phyloP scores from a whole-genome alignment of 306 rosid genomes.

The Pyrus communis region DNA sequence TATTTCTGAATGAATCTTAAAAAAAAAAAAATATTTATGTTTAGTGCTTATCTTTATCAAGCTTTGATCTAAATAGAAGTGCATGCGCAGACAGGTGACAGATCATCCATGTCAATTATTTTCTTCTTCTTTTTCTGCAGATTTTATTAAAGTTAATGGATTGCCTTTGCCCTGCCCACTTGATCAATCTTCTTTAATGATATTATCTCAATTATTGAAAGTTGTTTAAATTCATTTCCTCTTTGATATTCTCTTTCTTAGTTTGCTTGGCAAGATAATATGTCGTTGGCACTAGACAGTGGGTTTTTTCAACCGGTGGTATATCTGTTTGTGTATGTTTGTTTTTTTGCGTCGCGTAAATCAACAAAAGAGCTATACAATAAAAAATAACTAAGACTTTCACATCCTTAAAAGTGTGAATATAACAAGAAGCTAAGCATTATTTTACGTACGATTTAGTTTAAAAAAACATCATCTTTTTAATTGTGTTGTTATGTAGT shows the following conservation, averaged over 20 bases:
- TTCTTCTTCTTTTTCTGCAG: not conserved
- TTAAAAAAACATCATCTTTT: too few species aligned
- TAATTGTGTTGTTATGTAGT: too few species aligned
- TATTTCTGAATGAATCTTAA: not conserved
- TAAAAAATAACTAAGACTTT: too few species aligned
- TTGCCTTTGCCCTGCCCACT: not conserved
- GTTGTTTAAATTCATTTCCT: not conserved
- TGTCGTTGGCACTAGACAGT: too few species aligned
- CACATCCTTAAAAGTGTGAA: too few species aligned
- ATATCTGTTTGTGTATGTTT: too few species aligned
- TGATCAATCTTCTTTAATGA: not conserved
- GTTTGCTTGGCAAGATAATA: not conserved
- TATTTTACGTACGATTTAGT: too few species aligned
- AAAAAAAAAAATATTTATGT: not conserved
- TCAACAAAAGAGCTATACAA: too few species aligned
- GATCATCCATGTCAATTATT: not conserved
- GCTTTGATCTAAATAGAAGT: not conserved
- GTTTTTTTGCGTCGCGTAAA: too few species aligned
- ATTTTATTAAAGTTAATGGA: not conserved
- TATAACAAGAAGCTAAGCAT: too few species aligned
- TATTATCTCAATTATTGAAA: conserved; percentile 12
- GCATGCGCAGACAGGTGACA: not conserved
- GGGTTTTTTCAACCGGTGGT: too few species aligned
- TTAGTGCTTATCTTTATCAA: not conserved
- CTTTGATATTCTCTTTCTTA: not conserved